These are phyloP conservation scores for Pelargonium cotyledonis DNA, from an alignment of 441 rosid genomes.

Conservation along the genomic window DNA sequence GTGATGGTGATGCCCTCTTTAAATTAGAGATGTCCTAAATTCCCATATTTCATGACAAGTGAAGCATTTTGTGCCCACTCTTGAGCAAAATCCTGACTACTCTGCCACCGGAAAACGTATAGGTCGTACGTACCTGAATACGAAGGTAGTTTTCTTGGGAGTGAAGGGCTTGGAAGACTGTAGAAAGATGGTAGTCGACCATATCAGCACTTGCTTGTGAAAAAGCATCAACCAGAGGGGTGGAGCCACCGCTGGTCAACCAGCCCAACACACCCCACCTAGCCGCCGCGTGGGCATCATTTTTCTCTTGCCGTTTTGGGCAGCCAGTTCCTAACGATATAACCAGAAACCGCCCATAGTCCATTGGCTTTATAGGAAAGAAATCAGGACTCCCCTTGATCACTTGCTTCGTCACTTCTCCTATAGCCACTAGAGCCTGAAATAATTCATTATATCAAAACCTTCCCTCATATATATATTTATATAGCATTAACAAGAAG, in stretches of 20 bases:
- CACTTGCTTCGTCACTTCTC: conserved; percentile 36
- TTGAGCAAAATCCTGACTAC: no score
- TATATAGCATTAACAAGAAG: no score
- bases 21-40: no score
- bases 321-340: conserved; percentile 39
- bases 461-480: no score
- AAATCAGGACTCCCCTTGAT: conserved; percentile 23
- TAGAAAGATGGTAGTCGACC: background rate
- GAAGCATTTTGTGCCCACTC: no score
- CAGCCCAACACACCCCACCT: background rate
- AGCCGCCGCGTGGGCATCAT: background rate
- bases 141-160: background rate
- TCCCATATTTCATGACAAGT: no score
- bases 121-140: no score
- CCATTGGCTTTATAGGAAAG: conserved; percentile 30
- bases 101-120: no score
- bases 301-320: conserved; percentile 31
- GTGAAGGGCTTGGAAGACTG: background rate
- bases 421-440: conserved; percentile 36
- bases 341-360: conserved; percentile 30
- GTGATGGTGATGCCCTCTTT: no score
- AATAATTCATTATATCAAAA: no score
- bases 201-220: background rate
- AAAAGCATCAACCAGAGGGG: background rate
- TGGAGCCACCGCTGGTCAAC: background rate